Evolutionary conservation across 768 basidiomycete genomes (phyloP), one percentile per base, ranked within the genome.

Genomic region (Mrakia blollopis): DNA sequence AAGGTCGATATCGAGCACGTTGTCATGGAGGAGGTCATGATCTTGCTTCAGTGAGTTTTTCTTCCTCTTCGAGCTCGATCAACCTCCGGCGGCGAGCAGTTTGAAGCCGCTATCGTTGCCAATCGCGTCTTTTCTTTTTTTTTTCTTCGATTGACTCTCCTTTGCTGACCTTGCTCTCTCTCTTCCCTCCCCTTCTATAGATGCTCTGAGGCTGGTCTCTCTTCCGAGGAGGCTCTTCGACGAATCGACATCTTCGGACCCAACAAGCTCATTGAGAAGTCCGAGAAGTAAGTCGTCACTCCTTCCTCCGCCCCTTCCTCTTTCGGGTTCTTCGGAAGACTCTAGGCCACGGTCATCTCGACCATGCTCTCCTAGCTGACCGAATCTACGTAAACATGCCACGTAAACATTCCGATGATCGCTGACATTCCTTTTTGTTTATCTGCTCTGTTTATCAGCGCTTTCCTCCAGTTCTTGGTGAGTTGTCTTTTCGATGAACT

Each of bases 1-100:
- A 98, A 98, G 87, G 96, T 98, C 85, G 96, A 98, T 85, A 87
- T 98, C 78, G 96, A 98, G 87, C 95, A 94, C 30, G 91, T 98
- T 80, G 91, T 93, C 79, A 91, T 98, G 83, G 93, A 94, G 80
- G 96, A 98, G 81, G 95, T 98, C 83, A 94, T 97, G 88, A 92
- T 91, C 78, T 91, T 98, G 71, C 90, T 98, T 71, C 94, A 98
- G 81, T 83, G 70, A 75, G 81, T 82, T 52, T 18, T 37, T 32
- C 39, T 39, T 28, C 18, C 39, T 60, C 32, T 10, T 52, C 3
- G 1, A 32, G 18, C 44, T 39, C 41, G 47, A 57, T 67, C 50
- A 30, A 23, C 3, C 37, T 9, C 44, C 16, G 47, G 47, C 47
- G 47, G 47, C 47, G 47, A 1, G 47, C 9, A 18, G 37, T 68